Evolutionary conservation across 192 early-diverging fungal species (phyloP), one percentile per base, ranked within the genome.

Genomic region (Coemansia sp.): DNA sequence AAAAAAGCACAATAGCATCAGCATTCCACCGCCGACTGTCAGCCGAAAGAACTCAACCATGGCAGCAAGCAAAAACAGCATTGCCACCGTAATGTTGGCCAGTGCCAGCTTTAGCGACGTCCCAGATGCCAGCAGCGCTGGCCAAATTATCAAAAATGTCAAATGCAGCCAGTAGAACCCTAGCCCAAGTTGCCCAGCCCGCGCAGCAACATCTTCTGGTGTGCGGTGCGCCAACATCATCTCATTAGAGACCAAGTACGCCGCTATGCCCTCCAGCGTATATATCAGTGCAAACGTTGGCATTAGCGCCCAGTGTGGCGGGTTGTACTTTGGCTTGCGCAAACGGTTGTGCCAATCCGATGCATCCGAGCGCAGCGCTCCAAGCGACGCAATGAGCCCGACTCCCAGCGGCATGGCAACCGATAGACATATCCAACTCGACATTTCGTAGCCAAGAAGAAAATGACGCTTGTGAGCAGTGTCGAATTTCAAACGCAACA

Each of bases 141-240:
- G 72, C 72, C 72, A 76, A 45, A 76, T 55, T 14, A 58, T 52
- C n/a, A 63, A 27, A 22, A 76, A 69, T 19, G 72, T 76, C 26
- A 76, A 39, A 5, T 43, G 53, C 34, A 76, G 51, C 72, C 72
- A 76, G 50, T 65, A 76, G 43, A 65, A 68, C 8, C 65, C 72
- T 10, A 76, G 49, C 25, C 72, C 72, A 42, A 60, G 39, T 32
- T 62, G 61, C 3, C 72, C 72, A 2, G 65, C 65, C n/a, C 42
- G 60, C 31, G 49, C 61, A 19, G 62, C 72, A 0, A 58, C 51
- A 17, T 47, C n/a, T 43, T 63, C 71, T 8, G 47, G 47, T 29
- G 59, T 67, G 18, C 60, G 47, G 6, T 43, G 56, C 3, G 58
- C 60, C 10, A 76, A 41, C 11, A 51, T 51, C 58, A 61, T 65